Percentiles rank a stretch among this genome's conserved stretches.
Conservation (phyloP, 192 early-diverging fungal species). For the Kappamyces sp. region DNA sequence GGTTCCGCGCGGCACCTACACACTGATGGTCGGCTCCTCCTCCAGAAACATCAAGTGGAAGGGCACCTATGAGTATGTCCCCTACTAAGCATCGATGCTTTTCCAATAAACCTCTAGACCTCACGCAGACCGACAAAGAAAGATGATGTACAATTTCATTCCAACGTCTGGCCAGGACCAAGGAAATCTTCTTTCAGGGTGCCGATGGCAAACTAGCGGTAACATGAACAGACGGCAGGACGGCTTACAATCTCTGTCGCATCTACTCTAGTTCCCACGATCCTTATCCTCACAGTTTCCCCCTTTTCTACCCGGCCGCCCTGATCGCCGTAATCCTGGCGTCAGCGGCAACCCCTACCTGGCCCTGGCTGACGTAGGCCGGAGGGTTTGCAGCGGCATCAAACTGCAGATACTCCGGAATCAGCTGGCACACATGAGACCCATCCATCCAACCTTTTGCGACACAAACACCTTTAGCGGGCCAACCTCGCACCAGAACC, state of each 20-base stretch:
- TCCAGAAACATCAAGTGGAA: conserved; percentile 38
- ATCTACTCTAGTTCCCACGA: conserved; percentile 83
- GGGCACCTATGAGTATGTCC: neutral
- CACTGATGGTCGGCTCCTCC: conserved; percentile 46
- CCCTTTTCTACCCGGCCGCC: conserved; percentile 76
- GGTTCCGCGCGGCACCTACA: conserved; percentile 40
- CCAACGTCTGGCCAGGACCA: conserved; percentile 36
- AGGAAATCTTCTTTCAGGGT: conserved; percentile 98
- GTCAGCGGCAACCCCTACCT: conserved; percentile 33
- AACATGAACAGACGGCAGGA: conserved; percentile 11
- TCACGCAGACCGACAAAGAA: too few species aligned
- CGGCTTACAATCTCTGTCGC: conserved; percentile 84
- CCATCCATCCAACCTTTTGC: conserved; percentile 46
- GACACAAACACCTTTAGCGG: conserved; percentile 91
- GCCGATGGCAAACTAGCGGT: conserved; percentile 77
- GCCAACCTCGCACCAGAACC: conserved; percentile 92
- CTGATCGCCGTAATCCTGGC: conserved; percentile 21
- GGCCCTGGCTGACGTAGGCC: conserved; percentile 72
- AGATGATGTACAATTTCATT: neutral
- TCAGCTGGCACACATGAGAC: conserved; percentile 43
- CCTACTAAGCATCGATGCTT: neutral
- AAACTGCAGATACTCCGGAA: conserved; percentile 85
- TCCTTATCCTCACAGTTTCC: conserved; percentile 75
- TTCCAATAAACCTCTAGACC: too few species aligned
- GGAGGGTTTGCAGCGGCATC: conserved; percentile 84